Evolutionary conservation across 2,329 filamentous ascomycete genomes (phyloP).

Genomic region (Aureobasidium melanogenum): DNA sequence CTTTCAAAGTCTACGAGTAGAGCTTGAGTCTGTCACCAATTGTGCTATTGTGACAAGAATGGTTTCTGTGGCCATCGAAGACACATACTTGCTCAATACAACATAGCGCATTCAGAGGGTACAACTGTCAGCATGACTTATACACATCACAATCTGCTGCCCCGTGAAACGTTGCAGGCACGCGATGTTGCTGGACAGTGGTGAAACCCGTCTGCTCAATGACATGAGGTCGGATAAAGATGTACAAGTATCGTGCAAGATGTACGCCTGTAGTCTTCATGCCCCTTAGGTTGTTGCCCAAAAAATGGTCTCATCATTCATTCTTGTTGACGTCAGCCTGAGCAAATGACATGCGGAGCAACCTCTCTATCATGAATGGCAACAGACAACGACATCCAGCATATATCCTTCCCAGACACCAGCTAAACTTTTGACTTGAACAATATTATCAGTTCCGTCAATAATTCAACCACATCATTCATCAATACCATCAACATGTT

Average conservation of each 20-base stretch:
- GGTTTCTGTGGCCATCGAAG: neutral
- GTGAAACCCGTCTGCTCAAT: neutral
- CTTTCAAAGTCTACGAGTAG: neutral
- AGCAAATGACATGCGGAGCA: neutral
- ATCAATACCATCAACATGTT: constrained; percentile 9
- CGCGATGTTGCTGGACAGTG: neutral
- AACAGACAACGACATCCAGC: neutral
- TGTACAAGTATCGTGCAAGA: neutral
- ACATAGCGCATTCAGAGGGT: neutral
- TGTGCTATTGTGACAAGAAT: neutral
- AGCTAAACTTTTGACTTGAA: neutral
- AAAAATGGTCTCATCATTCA: neutral
- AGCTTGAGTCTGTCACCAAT: neutral
- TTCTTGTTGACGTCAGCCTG: neutral
- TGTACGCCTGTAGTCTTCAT: neutral
- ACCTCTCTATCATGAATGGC: neutral
- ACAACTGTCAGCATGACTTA: neutral
- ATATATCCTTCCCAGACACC: neutral
- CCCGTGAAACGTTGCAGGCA: too few species aligned
- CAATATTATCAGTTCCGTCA: neutral
- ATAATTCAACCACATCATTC: neutral
- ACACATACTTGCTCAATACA: neutral
- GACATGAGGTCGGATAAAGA: neutral
- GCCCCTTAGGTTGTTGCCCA: neutral
- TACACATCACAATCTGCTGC: neutral